Base-by-base conservation (phyloP, 2,329 filamentous ascomycete species). In the Talaromyces marneffei region DNA sequence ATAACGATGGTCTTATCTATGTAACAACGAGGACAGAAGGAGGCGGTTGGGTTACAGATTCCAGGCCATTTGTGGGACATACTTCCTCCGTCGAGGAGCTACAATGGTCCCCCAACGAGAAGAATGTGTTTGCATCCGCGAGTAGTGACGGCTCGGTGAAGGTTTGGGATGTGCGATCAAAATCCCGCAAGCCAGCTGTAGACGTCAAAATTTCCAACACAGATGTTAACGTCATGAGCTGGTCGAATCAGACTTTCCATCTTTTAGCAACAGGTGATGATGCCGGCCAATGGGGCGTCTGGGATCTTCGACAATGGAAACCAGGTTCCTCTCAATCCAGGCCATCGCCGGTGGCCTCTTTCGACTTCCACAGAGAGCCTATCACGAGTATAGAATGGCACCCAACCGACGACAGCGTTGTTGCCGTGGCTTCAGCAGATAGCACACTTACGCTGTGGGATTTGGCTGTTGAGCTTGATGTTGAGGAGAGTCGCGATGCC, bases 311-410 rank as follows among this genome's bases (percentile, higher is more conserved):
- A 59, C 89, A 95, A 75, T 97, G 93, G 93, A 97, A 96, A 79
- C 86, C 87, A 2, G 77, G 82, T 56, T 69, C 75, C 58, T 71
- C 79, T 60, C 79, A 74, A 53, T 70, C 75, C 67, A 84, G 82
- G 78, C 88, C 89, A 5, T 87, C 87, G 53, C 90, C 94, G 0
- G 90, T 97, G n/a, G 94, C 94, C 3, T 89, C 88, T 69, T 99
- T 97, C 78, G 83, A 87, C 71, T 97, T 96, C 81, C 92, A 99
- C 82, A 93, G 91, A 76, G 91, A 97, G 76, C 94, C 96, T 69
- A 91, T 99, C 69, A 99, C 94, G 6, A 91, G 89, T 67, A 85
- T 99, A 40, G 92, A 97, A 79, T 99, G 94, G 93, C 93, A 97
- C 76, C 93, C 94, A 2, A 93, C 91, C 1, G 94, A 99, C 71